Base-by-base conservation (phyloP, 2,329 filamentous ascomycete genomes). In the Thelonectria rubi region DNA sequence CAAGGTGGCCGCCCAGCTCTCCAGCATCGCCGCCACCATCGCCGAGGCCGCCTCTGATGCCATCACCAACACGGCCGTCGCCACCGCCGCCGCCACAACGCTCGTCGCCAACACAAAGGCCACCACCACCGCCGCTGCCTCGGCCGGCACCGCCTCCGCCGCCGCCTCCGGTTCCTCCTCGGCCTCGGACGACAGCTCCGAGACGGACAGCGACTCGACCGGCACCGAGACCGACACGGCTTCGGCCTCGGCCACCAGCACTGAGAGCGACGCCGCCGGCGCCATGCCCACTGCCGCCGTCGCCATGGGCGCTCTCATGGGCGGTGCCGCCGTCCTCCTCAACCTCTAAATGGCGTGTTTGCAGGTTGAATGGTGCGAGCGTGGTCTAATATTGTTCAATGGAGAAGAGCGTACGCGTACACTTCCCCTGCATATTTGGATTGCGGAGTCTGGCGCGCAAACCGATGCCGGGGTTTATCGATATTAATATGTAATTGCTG, bases 271-370 rank as follows among this genome's bases (percentile, higher is more conserved):
- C 47, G 45, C 34, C 12, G 52, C 52, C 21, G 58, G 58, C 11
- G 24, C 52, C 47, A 56, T 56, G 32, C 58, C 58, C 58, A 60
- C 58, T 17, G 58, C 58, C 4, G 58, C 30, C 7, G 21, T 60
- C 6, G 58, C 58, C 10, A 55, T 60, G 52, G 58, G 58, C 3
- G 58, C 58, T 26, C 58, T 60, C 39, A 42, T 60, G 47, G 58
- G 58, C 30, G 58, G 58, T 47, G 58, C 58, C 14, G 58, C 58
- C 20, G 30, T 55, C 14, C 58, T 60, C 14, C 45, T 47, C 52
- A 60, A 60, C 58, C 32, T 60, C 52, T 60, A 55, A 47, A 52
- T 6, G 24, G 26, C 11, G 18, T 42, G 50, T 17, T 40, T 18
- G 11, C 17, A 45, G 18, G 21, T 26, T 34, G 17, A 34, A 12